These are phyloP conservation scores for Colletotrichum sp. DNA, from an alignment of 2,329 filamentous ascomycete genomes.

Conservation along the genomic window DNA sequence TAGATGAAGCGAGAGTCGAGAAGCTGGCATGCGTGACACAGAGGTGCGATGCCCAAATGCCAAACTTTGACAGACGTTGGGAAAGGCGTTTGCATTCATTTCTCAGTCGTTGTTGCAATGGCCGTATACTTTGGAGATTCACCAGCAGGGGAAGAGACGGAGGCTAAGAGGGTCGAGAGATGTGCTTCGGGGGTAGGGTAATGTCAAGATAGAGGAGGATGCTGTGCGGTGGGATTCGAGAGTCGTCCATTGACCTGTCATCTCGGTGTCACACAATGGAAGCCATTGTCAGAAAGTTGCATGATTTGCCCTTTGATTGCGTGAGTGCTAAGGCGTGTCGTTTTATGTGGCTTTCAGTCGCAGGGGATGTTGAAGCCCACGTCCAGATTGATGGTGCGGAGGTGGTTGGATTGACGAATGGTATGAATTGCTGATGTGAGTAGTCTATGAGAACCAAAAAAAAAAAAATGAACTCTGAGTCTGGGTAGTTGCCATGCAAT, in stretches of 20 bases:
- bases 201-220: no score
- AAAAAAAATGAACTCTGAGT: no score
- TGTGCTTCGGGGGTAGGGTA: no score
- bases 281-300: no score
- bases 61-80: neutral
- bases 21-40: neutral
- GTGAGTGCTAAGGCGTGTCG: neutral
- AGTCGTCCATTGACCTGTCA: no score
- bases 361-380: neutral
- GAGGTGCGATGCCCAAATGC: neutral
- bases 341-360: neutral
- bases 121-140: neutral
- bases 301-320: neutral
- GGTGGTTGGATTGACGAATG: neutral
- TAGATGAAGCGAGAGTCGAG: neutral
- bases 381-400: fast-evolving
- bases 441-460: neutral
- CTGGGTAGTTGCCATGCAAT: neutral
- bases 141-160: no score
- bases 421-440: fast-evolving
- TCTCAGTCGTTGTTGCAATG: neutral
- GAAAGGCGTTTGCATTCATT: fast-evolving
- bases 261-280: no score
- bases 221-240: no score
- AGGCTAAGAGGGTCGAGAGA: no score